Base-by-base conservation (phyloP, 2,329 filamentous ascomycete species). In the Aureobasidium sp. region DNA sequence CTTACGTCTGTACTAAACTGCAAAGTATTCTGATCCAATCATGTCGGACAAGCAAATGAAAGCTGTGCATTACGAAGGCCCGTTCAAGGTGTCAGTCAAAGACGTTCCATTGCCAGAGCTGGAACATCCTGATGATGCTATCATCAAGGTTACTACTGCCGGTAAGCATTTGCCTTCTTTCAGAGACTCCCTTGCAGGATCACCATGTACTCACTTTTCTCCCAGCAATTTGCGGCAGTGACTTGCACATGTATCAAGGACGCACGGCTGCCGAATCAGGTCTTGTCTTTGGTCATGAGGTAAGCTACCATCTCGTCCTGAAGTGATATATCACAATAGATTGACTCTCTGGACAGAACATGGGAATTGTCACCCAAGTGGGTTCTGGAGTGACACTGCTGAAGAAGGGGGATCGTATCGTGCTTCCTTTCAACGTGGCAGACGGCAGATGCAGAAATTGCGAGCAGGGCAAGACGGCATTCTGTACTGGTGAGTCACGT, bases 401-500 rank as follows among this genome's bases (percentile, higher is more conserved):
- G 17, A 81, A 86, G 67, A 82, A 84, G 65, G 84, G 84, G 2
- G 84, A 87, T 64, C 79, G 84, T 1, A 81, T 87, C 4, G 84
- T 87, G 2, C 79, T 87, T 70, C 84, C 85, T 0, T 87, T 86
- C 75, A 86, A 86, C 61, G 84, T 86, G 1, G 83, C 83, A 7
- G 82, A 85, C 66, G 83, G 84, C 1, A 77, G 84, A 14, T 87
- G 85, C 70, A 78, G 79, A 19, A 86, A 86, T 66, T 86, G 85
- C 62, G 84, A 87, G 67, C 82, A 86, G 65, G 84, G 84, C 2
- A 79, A 78, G 63, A 87, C 84, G 1, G 84, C 84, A 0, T 87
- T 87, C 67, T 87, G 84, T 69, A 87, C 84, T 0, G 85, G 84
- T 65, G 15, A 45, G 61, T 50, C 24, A 8, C 2, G 14, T 33